A percentile compares a stretch with the other conserved stretches of the same genome.
phyloP scores from a whole-genome alignment of 2,329 filamentous ascomycete genomes.

The Hypoxylon sp. region DNA sequence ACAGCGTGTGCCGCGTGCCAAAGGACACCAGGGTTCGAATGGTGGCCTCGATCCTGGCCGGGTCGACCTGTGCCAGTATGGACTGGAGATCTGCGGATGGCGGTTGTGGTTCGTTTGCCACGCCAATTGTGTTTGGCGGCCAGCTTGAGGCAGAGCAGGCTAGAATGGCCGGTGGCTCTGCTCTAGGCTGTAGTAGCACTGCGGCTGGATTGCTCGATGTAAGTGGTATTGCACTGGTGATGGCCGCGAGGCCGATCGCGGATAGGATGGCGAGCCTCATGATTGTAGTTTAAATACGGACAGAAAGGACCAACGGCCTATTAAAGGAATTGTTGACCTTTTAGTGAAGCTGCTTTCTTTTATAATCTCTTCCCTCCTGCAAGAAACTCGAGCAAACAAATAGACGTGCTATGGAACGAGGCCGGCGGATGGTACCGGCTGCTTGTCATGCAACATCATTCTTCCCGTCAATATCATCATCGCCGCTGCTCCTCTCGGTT shows the following conservation, averaged over 20 bases:
- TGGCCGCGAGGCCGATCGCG: constrained; percentile 31
- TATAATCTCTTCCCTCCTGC: constrained; percentile 6
- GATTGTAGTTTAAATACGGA: background rate
- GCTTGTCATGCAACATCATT: constrained; percentile 30
- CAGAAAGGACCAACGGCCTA: background rate
- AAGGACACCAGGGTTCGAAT: constrained; percentile 69
- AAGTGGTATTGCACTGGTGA: constrained; percentile 39
- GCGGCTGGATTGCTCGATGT: constrained; percentile 46
- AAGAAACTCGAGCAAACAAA: background rate
- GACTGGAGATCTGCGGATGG: constrained; percentile 49
- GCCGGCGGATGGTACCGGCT: constrained; percentile 15
- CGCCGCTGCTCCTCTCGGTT: constrained; percentile 17
- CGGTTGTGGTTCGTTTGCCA: constrained; percentile 49
- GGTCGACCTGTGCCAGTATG: constrained; percentile 54
- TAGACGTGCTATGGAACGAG: constrained; percentile 16
- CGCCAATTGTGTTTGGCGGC: constrained; percentile 51
- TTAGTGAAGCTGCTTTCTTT: background rate
- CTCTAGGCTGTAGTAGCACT: constrained; percentile 28
- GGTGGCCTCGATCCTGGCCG: constrained; percentile 64
- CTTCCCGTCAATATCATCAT: constrained; percentile 36
- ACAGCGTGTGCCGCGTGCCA: constrained; percentile 70
- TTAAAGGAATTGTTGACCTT: background rate
- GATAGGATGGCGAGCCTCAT: constrained; percentile 40
- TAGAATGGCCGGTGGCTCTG: constrained; percentile 32
- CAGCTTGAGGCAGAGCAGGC: constrained; percentile 52